Percentiles rank a stretch among this genome's conserved stretches.
phyloP scores from a whole-genome alignment of 257 asterid species.

The Solanum chaucha region DNA sequence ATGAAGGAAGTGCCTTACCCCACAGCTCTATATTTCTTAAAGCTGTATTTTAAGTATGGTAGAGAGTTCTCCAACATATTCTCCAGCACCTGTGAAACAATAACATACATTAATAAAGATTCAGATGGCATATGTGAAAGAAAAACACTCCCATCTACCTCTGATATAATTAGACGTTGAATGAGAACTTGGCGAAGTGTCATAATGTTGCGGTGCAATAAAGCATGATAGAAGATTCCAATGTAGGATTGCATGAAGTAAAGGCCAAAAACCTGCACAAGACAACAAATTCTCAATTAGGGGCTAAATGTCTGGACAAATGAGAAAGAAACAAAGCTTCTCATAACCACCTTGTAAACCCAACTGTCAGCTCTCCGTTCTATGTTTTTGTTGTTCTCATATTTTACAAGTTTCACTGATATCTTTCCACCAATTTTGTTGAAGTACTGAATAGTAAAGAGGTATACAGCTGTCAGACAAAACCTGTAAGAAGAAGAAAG shows the following conservation, averaged over 20 bases:
- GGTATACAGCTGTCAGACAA: conserved; percentile 65
- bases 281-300: not conserved
- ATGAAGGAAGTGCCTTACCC: conserved; percentile 30
- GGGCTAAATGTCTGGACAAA: not conserved
- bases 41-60: conserved; percentile 80
- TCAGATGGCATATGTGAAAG: not conserved
- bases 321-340: not conserved
- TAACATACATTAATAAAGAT: not conserved
- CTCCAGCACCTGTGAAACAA: conserved; percentile 55
- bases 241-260: conserved; percentile 96
- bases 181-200: conserved; percentile 82
- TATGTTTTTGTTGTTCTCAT: conserved; percentile 46
- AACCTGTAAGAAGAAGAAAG: conserved; percentile 40
- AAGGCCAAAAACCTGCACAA: conserved; percentile 83
- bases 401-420: conserved; percentile 72
- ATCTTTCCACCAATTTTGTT: conserved; percentile 76
- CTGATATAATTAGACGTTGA: conserved; percentile 78
- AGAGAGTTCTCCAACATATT: conserved; percentile 80
- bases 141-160: conserved; percentile 37
- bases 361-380: conserved; percentile 81
- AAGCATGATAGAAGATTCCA: conserved; percentile 86
- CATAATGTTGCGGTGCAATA: conserved; percentile 78
- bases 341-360: conserved; percentile 71
- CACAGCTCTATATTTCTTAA: conserved; percentile 59
- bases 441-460: conserved; percentile 78